These are phyloP conservation scores for Lactarius indigo DNA, from an alignment of 768 basidiomycete species.

Conservation along the genomic window DNA sequence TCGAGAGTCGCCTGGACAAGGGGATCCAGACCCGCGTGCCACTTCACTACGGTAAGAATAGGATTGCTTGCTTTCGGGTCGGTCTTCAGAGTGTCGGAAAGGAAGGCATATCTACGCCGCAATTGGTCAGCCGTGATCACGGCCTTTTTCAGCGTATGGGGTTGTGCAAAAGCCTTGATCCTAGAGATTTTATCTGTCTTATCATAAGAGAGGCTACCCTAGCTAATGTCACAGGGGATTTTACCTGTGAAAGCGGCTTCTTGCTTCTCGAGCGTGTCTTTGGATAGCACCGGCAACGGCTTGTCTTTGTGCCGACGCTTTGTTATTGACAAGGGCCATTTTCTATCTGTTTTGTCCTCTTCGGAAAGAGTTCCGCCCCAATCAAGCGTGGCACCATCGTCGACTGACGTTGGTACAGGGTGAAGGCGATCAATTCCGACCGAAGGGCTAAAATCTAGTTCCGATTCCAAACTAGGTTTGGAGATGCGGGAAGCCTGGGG, in stretches of 20 bases:
- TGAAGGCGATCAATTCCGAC: constrained; percentile 47
- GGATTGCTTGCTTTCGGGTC: constrained; percentile 41
- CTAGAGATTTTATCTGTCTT: constrained; percentile 52
- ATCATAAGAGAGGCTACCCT: neutral
- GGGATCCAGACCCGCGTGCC: constrained; percentile 54
- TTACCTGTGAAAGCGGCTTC: constrained; percentile 55
- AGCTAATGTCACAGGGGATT: constrained; percentile 11
- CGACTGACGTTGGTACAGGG: constrained; percentile 65
- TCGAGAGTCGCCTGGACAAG: constrained; percentile 52
- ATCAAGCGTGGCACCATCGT: constrained; percentile 69
- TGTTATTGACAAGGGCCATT: constrained; percentile 56
- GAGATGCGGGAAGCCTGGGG: constrained; percentile 29
- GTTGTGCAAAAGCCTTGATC: constrained; percentile 47
- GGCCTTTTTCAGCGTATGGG: constrained; percentile 60
- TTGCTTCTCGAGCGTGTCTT: constrained; percentile 52
- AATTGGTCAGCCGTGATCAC: constrained; percentile 63
- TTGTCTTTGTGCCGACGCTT: constrained; percentile 62
- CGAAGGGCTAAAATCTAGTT: constrained; percentile 71
- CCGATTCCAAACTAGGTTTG: constrained; percentile 34
- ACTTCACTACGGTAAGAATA: constrained; percentile 46
- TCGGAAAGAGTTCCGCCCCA: constrained; percentile 61
- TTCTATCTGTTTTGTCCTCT: constrained; percentile 54
- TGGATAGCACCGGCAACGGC: constrained; percentile 43
- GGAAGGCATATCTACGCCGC: constrained; percentile 56
- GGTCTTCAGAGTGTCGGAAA: constrained; percentile 40